Percentiles rank a stretch among this genome's conserved stretches.
These are phyloP conservation scores for Chalara sp. DNA, from an alignment of 2,329 filamentous ascomycete species.

Conservation along the genomic window DNA sequence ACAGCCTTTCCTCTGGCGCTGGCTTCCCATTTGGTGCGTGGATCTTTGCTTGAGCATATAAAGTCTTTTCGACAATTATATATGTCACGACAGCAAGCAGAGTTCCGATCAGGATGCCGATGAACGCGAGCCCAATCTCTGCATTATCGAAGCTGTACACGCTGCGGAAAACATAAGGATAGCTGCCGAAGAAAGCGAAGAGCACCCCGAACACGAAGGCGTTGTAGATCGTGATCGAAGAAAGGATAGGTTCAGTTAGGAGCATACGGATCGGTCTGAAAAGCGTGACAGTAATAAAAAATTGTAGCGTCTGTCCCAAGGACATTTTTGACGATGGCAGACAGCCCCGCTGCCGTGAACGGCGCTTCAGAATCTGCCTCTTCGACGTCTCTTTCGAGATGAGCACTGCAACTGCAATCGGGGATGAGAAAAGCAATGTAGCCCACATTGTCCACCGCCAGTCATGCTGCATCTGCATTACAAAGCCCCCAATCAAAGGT, in stretches of 20 bases:
- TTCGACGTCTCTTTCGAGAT: constrained; percentile 34
- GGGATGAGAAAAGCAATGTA: constrained; percentile 39
- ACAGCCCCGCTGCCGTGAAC: constrained; percentile 40
- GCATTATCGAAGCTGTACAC: constrained; percentile 30
- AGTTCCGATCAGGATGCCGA: constrained; percentile 32
- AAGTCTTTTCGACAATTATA: constrained; percentile 32
- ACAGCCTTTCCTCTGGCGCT: constrained; percentile 49
- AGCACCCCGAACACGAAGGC: constrained; percentile 32
- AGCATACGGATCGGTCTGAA: constrained; percentile 33
- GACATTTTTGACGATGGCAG: constrained; percentile 30
- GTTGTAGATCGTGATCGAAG: constrained; percentile 31
- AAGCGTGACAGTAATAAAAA: constrained; percentile 27
- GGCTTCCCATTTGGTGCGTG: constrained; percentile 17
- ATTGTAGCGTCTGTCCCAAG: constrained; percentile 38
- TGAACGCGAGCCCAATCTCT: constrained; percentile 30
- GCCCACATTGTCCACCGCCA: constrained; percentile 51
- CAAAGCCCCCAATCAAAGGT: constrained; percentile 31
- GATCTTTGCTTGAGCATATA: constrained; percentile 28
- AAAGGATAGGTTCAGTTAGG: constrained; percentile 29
- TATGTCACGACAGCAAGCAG: constrained; percentile 38
- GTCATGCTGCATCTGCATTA: constrained; percentile 31
- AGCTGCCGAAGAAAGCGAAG: constrained; percentile 34
- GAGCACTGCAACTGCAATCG: constrained; percentile 36
- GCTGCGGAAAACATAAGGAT: constrained; percentile 31
- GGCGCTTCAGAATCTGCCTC: constrained; percentile 20